Evolutionary conservation across 129 eudicot genomes (phyloP).

Genomic region (Escallonia rubra): DNA sequence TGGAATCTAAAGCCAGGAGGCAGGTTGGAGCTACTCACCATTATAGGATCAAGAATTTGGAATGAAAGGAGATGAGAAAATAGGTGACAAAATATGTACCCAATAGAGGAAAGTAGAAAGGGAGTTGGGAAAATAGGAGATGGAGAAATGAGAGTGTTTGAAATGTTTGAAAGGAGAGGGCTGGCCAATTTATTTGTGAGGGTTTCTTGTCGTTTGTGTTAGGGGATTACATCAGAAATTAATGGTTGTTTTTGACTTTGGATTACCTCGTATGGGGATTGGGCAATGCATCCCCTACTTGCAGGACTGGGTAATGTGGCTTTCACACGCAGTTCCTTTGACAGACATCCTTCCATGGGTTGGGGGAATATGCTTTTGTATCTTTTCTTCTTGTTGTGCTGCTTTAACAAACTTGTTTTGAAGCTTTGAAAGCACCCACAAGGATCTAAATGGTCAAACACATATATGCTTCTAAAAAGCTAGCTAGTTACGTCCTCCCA

Average conservation of each 20-base stretch:
- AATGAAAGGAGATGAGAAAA: not conserved
- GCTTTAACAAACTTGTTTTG: conserved; percentile 44
- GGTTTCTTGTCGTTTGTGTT: conserved; percentile 32
- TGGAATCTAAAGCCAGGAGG: conserved; percentile 42
- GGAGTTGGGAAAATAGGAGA: not conserved
- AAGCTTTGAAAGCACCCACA: not conserved
- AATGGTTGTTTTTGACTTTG: conserved; percentile 46
- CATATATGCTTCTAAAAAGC: too few relatives aligned
- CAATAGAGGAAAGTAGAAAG: not conserved
- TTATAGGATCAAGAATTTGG: conserved; percentile 4
- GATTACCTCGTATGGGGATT: conserved; percentile 23
- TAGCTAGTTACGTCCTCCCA: too few relatives aligned
- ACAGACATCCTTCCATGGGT: conserved; percentile 9
- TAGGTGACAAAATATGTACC: not conserved
- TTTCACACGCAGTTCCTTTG: not conserved
- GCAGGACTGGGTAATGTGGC: too few relatives aligned
- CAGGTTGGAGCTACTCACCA: conserved; percentile 29
- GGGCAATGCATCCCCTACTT: not conserved
- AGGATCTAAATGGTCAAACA: too few relatives aligned
- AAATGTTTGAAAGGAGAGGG: conserved; percentile 69
- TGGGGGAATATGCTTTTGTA: conserved; percentile 12
- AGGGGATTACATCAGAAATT: conserved; percentile 29
- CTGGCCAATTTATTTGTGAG: conserved; percentile 44
- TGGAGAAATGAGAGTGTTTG: conserved; percentile 43
- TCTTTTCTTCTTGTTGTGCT: conserved; percentile 25